These are phyloP conservation scores for Eleusine coracana DNA, from an alignment of 176 grass and related monocot species.

Conservation along the genomic window DNA sequence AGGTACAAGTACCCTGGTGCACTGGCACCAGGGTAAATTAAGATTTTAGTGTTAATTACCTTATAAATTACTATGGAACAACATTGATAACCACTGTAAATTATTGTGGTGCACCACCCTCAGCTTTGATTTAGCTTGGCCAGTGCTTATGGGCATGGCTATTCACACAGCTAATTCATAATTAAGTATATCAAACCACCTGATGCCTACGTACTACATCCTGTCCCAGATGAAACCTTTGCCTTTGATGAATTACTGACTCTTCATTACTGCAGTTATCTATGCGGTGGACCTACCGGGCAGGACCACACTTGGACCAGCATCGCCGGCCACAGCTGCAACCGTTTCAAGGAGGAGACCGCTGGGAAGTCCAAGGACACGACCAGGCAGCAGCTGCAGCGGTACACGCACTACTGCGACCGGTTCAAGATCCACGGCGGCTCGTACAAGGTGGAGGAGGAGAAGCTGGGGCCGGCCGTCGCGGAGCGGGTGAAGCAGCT, in stretches of 20 bases:
- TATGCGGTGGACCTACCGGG: constrained; percentile 45
- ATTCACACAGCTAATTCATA: neutral
- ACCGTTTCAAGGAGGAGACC: constrained; percentile 45
- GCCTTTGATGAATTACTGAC: neutral
- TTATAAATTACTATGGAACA: too few species aligned
- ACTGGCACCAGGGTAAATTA: too few species aligned
- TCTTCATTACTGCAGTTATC: constrained; percentile 37
- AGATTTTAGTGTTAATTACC: too few species aligned
- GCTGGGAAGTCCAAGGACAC: constrained; percentile 6
- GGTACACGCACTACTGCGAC: constrained; percentile 59
- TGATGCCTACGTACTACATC: neutral
- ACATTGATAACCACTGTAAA: too few species aligned
- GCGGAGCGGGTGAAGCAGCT: constrained; percentile 8
- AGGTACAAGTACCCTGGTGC: too few species aligned
- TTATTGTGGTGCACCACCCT: too few species aligned
- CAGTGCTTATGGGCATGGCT: neutral
- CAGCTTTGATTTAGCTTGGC: too few species aligned
- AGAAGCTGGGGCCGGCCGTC: constrained; percentile 29
- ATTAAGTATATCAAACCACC: neutral
- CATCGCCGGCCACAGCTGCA: constrained; percentile 62
- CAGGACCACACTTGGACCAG: neutral
- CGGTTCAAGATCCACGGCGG: constrained; percentile 52
- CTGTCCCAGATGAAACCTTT: neutral
- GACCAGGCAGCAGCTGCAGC: constrained; percentile 27
- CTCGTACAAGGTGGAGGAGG: constrained; percentile 41